Conservation (phyloP, 441 rosid species). For the Populus hybrid region DNA sequence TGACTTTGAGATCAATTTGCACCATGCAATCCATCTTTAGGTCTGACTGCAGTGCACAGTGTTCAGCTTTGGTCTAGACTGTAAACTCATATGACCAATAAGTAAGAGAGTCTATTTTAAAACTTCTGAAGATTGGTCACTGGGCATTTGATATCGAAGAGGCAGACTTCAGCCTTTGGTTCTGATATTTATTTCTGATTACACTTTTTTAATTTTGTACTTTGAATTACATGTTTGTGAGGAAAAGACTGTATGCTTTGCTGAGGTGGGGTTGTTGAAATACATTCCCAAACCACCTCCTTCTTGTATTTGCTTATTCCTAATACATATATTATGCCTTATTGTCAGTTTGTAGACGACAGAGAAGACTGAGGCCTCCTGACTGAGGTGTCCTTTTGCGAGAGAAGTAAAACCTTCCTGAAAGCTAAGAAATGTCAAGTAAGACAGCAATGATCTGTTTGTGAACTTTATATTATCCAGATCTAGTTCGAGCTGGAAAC, state of each 20-base stretch:
- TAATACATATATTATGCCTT: slow-evolving; percentile 70
- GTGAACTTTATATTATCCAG: slow-evolving; percentile 28
- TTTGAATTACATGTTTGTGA: not conserved
- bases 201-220: not conserved
- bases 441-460: slow-evolving; percentile 25
- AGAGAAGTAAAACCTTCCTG: slow-evolving; percentile 67
- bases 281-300: not conserved
- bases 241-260: not conserved
- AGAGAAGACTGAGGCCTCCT: slow-evolving; percentile 82
- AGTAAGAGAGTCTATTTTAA: slow-evolving; percentile 90
- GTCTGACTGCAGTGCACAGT: slow-evolving; percentile 96
- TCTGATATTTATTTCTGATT: not conserved
- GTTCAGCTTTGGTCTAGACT: too few species aligned
- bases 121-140: slow-evolving; percentile 97
- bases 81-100: slow-evolving; percentile 68
- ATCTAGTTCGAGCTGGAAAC: slow-evolving; percentile 39
- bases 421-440: slow-evolving; percentile 70
- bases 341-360: slow-evolving; percentile 77
- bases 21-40: slow-evolving; percentile 92
- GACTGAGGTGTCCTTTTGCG: slow-evolving; percentile 75
- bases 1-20: slow-evolving; percentile 35
- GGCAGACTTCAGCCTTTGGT: slow-evolving; percentile 41
- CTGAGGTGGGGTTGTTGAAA: not conserved
- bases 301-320: slow-evolving; percentile 15
- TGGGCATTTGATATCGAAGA: slow-evolving; percentile 89